Percentiles rank a stretch among this genome's conserved stretches.
Conservation (phyloP, 179 eudicot species). For the Corrigiola litoralis region DNA sequence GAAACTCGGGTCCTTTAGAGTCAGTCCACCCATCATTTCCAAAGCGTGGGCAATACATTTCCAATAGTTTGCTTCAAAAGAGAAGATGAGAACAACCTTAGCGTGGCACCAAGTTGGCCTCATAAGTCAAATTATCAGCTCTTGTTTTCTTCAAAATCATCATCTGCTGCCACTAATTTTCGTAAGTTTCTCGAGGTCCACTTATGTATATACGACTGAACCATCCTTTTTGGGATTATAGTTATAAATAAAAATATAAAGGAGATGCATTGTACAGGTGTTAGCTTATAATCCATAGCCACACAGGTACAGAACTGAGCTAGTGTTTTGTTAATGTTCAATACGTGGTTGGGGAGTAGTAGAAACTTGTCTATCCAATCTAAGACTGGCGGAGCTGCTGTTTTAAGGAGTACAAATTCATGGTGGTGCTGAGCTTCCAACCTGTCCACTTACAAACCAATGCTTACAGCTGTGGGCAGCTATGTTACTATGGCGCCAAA, state of each 20-base stretch:
- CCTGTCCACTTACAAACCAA: slow-evolving; percentile 30
- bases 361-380: too few relatives aligned
- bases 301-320: not conserved
- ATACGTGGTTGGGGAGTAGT: too few relatives aligned
- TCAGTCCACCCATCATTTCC: not conserved
- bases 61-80: not conserved
- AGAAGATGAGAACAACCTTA: not conserved
- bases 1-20: too few relatives aligned
- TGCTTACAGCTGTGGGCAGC: not conserved
- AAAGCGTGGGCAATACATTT: not conserved
- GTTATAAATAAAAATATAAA: too few relatives aligned
- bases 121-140: not conserved
- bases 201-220: too few relatives aligned
- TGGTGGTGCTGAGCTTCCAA: slow-evolving; percentile 62
- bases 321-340: not conserved
- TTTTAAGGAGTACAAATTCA: slow-evolving; percentile 10
- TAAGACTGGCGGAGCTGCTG: not conserved
- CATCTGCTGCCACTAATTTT: too few relatives aligned
- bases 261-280: too few relatives aligned
- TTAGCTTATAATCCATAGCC: slow-evolving; percentile 4
- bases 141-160: too few relatives aligned
- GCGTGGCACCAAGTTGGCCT: slow-evolving; percentile 24
- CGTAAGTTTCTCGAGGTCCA: too few relatives aligned
- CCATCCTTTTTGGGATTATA: too few relatives aligned
- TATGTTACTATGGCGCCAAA: not conserved